phyloP scores from a whole-genome alignment of 768 basidiomycete genomes.

The Harrya chromipes region DNA sequence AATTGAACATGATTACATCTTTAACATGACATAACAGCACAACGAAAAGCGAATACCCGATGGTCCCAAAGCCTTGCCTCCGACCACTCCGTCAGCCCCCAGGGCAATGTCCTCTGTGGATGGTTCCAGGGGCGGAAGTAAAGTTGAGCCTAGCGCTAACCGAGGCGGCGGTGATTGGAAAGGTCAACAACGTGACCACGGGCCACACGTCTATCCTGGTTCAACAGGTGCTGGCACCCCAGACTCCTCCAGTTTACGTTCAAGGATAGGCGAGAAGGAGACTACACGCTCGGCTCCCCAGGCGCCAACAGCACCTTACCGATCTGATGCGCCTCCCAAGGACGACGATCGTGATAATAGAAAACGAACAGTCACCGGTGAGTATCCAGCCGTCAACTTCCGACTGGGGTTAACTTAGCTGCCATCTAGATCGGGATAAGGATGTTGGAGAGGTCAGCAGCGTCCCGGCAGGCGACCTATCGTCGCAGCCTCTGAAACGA shows the following conservation, averaged over 20 bases:
- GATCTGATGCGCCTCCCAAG: constrained; percentile 41
- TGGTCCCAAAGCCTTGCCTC: constrained; percentile 50
- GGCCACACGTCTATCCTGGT: constrained; percentile 20
- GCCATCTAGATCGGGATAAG: constrained; percentile 58
- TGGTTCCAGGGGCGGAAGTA: constrained; percentile 35
- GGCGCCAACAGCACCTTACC: constrained; percentile 41
- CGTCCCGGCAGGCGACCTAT: constrained; percentile 36
- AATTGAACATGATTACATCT: not conserved
- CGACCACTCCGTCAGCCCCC: constrained; percentile 65
- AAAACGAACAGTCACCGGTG: constrained; percentile 71
- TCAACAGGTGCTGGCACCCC: constrained; percentile 18
- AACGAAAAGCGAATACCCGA: constrained; percentile 57
- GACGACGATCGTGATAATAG: constrained; percentile 68
- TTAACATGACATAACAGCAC: constrained; percentile 31
- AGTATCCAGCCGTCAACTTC: constrained; percentile 15
- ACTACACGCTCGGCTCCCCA: constrained; percentile 38
- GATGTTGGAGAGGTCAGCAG: constrained; percentile 41
- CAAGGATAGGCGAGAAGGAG: constrained; percentile 65
- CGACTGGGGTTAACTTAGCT: constrained; percentile 3
- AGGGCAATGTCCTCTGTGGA: constrained; percentile 63
- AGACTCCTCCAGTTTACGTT: constrained; percentile 42
- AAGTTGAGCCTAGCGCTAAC: constrained; percentile 35
- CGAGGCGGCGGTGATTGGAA: constrained; percentile 53
- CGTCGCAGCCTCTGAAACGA: constrained; percentile 52
- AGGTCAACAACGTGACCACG: constrained; percentile 35